A percentile compares a stretch with the other conserved stretches of the same genome.
Conservation (phyloP, 2,329 filamentous ascomycete species). For the Ceratocystis papillata region DNA sequence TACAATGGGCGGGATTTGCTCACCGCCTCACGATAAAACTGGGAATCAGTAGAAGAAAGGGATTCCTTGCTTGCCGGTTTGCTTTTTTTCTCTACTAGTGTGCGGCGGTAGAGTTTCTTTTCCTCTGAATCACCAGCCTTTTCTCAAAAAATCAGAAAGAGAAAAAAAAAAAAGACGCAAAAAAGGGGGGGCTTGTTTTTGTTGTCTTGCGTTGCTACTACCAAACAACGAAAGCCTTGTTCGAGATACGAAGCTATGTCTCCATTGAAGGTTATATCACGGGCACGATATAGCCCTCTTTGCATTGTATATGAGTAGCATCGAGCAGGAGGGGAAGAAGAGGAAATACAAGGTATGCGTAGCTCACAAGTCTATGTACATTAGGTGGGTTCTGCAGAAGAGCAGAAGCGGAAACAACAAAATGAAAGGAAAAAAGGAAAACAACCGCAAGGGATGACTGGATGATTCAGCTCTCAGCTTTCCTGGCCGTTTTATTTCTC, state of each 20-base stretch:
- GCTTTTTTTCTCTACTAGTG: neutral
- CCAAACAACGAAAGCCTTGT: neutral
- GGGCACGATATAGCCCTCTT: constrained; percentile 1
- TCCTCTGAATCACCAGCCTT: neutral
- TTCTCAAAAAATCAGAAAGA: neutral
- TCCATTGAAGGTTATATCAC: constrained; percentile 5
- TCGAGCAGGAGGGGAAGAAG: neutral
- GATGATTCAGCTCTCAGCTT: neutral
- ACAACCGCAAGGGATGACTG: neutral
- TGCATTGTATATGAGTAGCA: neutral
- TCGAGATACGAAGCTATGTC: constrained; percentile 7
- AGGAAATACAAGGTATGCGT: neutral
- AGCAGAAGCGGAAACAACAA: neutral
- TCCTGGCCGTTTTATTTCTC: neutral
- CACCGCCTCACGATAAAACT: neutral
- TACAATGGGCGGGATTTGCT: neutral
- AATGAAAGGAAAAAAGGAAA: neutral
- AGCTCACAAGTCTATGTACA: constrained; percentile 12
- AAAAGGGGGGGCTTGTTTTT: constrained; percentile 6
- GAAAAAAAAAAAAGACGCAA: neutral
- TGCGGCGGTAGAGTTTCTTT: neutral
- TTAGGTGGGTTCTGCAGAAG: neutral
- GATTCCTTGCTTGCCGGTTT: neutral
- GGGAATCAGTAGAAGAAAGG: neutral
- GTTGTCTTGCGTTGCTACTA: neutral